phyloP scores from a whole-genome alignment of 768 basidiomycete genomes.

The Multifurca ochricompacta region DNA sequence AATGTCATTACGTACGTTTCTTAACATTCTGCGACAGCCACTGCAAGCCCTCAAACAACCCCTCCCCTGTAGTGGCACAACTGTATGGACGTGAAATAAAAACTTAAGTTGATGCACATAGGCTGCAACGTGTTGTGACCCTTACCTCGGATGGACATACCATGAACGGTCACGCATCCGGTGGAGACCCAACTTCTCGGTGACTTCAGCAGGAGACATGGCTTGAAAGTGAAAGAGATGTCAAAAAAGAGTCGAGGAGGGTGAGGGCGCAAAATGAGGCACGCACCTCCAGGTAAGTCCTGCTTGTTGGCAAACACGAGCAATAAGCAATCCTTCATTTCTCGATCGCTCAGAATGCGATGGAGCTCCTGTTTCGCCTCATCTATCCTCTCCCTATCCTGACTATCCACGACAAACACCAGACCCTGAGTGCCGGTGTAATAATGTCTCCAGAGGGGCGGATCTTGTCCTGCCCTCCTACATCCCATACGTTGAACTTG shows the following conservation, averaged over 20 bases:
- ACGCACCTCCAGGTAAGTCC: slow-evolving; percentile 89
- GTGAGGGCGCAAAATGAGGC: not conserved
- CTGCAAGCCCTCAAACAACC: slow-evolving; percentile 93
- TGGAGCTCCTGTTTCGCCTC: slow-evolving; percentile 95
- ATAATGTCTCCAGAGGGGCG: slow-evolving; percentile 98
- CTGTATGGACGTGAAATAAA: slow-evolving; percentile 33
- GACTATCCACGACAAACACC: slow-evolving; percentile 96
- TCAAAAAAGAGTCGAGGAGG: not conserved
- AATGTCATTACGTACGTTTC: slow-evolving; percentile 62
- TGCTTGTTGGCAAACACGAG: slow-evolving; percentile 99
- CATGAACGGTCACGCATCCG: slow-evolving; percentile 95
- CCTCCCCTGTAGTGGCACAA: slow-evolving; percentile 95
- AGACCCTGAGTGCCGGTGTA: slow-evolving; percentile 98
- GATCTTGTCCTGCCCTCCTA: slow-evolving; percentile 99
- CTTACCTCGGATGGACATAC: slow-evolving; percentile 98
- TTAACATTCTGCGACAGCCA: slow-evolving; percentile 98
- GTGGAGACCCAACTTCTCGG: slow-evolving; percentile 91
- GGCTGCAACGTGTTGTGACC: slow-evolving; percentile 8
- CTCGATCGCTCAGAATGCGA: slow-evolving; percentile 90
- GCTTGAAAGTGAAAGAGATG: slow-evolving; percentile 37
- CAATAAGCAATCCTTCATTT: slow-evolving; percentile 96
- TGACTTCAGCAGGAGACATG: slow-evolving; percentile 99
- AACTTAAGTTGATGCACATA: not conserved
- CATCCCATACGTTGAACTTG: slow-evolving; percentile 93
- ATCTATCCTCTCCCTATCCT: slow-evolving; percentile 91